A percentile compares a stretch with the other conserved stretches of the same genome.
Conservation (phyloP, 495 filamentous ascomycete genomes). For the Hyphodiscus hymeniophilus region DNA sequence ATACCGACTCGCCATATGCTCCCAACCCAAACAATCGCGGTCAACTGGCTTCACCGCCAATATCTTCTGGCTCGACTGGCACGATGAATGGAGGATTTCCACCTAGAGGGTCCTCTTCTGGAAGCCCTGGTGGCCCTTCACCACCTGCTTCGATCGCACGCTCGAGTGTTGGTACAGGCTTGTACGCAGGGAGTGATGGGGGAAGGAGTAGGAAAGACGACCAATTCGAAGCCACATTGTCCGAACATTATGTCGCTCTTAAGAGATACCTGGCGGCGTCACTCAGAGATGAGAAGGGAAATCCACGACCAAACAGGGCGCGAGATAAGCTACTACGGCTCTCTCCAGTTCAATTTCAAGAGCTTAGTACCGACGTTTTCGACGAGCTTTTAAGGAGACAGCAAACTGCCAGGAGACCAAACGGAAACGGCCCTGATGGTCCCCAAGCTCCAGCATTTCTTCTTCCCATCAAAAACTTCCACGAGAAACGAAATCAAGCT, state of each 20-base stretch:
- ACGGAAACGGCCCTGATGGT: conserved; percentile 42
- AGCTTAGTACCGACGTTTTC: conserved; percentile 94
- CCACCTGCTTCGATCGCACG: conserved; percentile 81
- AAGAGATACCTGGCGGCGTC: conserved; percentile 66
- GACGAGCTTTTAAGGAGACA: conserved; percentile 89
- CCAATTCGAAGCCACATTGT: conserved; percentile 44
- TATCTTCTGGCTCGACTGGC: conserved; percentile 54
- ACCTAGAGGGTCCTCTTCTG: conserved; percentile 31
- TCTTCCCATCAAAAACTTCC: conserved; percentile 76
- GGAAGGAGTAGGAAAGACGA: conserved; percentile 34
- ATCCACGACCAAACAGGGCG: conserved; percentile 73
- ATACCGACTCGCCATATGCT: conserved; percentile 46
- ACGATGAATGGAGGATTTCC: conserved; percentile 49
- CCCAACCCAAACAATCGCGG: conserved; percentile 49
- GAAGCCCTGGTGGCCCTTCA: conserved; percentile 54
- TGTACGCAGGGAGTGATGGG: conserved; percentile 57
- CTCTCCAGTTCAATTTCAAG: conserved; percentile 87
- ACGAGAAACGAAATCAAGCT: conserved; percentile 94
- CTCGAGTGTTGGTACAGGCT: conserved; percentile 59
- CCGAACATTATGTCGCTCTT: conserved; percentile 74
- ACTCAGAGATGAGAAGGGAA: conserved; percentile 64
- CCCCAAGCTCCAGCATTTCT: conserved; percentile 53
- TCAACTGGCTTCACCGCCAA: conserved; percentile 61
- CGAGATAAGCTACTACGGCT: conserved; percentile 87
- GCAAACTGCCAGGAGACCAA: conserved; percentile 42